Conservation (phyloP, 2,329 filamentous ascomycete genomes). For the Colletotrichum phormii region DNA sequence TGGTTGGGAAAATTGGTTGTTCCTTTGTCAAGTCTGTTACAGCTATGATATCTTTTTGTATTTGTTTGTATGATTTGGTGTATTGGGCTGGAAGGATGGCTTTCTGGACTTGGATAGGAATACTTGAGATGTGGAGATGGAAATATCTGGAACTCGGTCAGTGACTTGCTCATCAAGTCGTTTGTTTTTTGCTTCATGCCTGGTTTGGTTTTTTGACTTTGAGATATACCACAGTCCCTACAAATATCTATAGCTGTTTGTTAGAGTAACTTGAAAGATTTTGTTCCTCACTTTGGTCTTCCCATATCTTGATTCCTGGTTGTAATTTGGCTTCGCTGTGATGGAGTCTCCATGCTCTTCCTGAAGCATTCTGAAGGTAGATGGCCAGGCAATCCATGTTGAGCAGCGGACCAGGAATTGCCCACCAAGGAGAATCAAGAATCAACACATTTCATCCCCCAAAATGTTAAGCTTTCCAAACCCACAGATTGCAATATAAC, state of each 20-base stretch:
- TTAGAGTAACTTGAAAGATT: not conserved
- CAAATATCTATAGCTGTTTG: not conserved
- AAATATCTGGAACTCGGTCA: not conserved
- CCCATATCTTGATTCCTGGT: not conserved
- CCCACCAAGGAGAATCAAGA: not conserved
- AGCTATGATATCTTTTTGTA: no score
- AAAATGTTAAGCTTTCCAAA: not conserved
- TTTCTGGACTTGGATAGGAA: not conserved
- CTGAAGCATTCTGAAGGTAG: not conserved
- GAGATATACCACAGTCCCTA: constrained; percentile 1
- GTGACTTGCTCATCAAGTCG: not conserved
- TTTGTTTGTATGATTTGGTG: not conserved
- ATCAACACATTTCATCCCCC: not conserved
- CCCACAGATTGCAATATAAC: not conserved
- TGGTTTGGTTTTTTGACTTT: not conserved
- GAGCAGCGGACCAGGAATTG: no score
- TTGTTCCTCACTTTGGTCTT: not conserved
- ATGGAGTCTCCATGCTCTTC: not conserved
- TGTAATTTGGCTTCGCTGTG: not conserved
- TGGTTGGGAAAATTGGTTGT: not conserved
- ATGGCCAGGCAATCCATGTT: not conserved
- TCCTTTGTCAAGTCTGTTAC: no score
- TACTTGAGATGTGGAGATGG: not conserved
- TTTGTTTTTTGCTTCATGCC: not conserved
- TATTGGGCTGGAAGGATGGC: not conserved